Evolutionary conservation across 2,329 filamentous ascomycete genomes (phyloP).

Genomic region (Paracorniculantispora psalliotae): DNA sequence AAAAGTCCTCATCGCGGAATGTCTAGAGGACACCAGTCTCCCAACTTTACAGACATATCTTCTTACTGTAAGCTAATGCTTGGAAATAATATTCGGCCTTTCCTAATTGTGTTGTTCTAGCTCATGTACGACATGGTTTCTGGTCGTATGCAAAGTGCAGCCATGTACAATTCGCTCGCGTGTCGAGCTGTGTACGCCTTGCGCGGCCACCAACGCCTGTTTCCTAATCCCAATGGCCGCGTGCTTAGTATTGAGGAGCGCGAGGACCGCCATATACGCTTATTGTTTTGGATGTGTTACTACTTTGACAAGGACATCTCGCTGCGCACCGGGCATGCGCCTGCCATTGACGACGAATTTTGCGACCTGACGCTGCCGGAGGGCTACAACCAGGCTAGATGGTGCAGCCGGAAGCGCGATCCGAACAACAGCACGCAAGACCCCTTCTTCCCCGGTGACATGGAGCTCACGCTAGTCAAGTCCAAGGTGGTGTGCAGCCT

Average conservation of each 20-base stretch:
- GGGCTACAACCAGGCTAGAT: slow-evolving; percentile 23
- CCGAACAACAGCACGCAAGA: slow-evolving; percentile 15
- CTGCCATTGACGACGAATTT: slow-evolving; percentile 44
- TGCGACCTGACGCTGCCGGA: slow-evolving; percentile 48
- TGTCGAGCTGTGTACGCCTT: slow-evolving; percentile 46
- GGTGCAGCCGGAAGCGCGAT: slow-evolving; percentile 10
- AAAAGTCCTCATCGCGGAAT: slow-evolving; percentile 36
- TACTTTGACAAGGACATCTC: slow-evolving; percentile 52
- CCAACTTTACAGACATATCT: slow-evolving; percentile 40
- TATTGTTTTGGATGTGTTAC: slow-evolving; percentile 52
- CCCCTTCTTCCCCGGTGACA: slow-evolving; percentile 40
- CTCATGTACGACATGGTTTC: slow-evolving; percentile 38
- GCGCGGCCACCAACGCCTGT: slow-evolving; percentile 36
- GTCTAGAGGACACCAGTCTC: slow-evolving; percentile 39
- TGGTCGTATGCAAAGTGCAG: slow-evolving; percentile 41
- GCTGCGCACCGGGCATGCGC: slow-evolving; percentile 48
- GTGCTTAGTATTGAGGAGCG: slow-evolving; percentile 22
- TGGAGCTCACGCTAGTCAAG: slow-evolving; percentile 47
- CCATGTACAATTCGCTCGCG: slow-evolving; percentile 39
- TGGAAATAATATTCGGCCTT: background rate
- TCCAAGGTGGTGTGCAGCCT: slow-evolving; percentile 43
- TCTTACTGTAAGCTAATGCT: slow-evolving; percentile 40
- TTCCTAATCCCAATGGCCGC: slow-evolving; percentile 10
- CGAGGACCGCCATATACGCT: slow-evolving; percentile 30
- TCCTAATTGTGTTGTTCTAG: slow-evolving; percentile 19